Base-by-base conservation (phyloP, 768 basidiomycete species). In the Amanita rubescens region DNA sequence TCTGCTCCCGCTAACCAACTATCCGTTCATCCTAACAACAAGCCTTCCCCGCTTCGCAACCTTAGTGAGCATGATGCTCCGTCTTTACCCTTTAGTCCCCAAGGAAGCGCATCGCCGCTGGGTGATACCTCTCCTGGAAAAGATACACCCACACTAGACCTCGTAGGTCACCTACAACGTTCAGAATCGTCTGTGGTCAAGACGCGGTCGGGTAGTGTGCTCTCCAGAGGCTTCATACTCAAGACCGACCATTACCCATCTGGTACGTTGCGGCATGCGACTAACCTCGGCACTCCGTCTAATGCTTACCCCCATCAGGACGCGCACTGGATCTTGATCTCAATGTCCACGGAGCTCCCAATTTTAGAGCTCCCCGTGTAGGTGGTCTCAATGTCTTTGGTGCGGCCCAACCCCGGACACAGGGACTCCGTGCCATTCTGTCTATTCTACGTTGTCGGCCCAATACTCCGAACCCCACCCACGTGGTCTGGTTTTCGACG, bases 401-500 rank as follows among this genome's bases (percentile, higher is more conserved):
- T 12, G 91, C 87, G 5, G 95, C 96, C 2, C 96, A 98, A 65
- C 96, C 96, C 11, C 89, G 94, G 2, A 84, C 90, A 1, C 88
- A 92, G 58, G 96, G 95, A 3, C 75, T 99, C 10, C 78, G 90
- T 43, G 94, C 92, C 2, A 90, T 98, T 47, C 71, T 99, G 3
- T 91, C 91, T 19, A 76, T 93, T 10, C 78, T 99, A 5, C 75
- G 85, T 33, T 88, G 87, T 58, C 73, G 85, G 25, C 89, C 89
- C 8, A 80, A 77, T 51, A 77, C 75, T 30, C 61, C 69, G 3
- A 75, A 83, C 56, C 79, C 84, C 10, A 81, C 85, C 2, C 86
- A 83, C 60, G 90, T 90, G 3, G 85, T 95, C 25, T 99, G 94
- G 93, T 92, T 98, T 68, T 96, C 89, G 25, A 96, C 95, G 11